Evolutionary conservation across 2,329 filamentous ascomycete species (phyloP), one percentile per base, ranked within the genome.

Genomic region (Cephalotrichum gorgonifer): DNA sequence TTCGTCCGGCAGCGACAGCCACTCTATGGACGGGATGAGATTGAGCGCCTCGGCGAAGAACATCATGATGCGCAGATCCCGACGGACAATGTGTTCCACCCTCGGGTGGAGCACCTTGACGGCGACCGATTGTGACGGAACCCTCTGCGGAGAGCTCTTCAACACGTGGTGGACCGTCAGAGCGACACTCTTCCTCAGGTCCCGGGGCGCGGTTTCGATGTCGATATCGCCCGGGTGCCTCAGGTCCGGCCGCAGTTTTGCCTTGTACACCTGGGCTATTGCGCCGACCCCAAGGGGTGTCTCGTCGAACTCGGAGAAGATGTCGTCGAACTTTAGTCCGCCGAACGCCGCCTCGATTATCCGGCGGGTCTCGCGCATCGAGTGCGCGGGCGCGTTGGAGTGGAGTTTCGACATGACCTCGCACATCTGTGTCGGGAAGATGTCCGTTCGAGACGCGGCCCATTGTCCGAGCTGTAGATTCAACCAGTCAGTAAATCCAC

Each of bases 201-300:
- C 82, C 5, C 53, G 53, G 11, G 52, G 43, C 6, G 55, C 49
- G 9, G 55, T 52, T 1, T 75, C 68, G 1, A 81, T 62, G 47
- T 83, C 79, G 43, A 81, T 74, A 44, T 75, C 72, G 30, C 78
- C 77, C 0, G 80, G 77, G 1, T 74, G 76, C 6, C 86, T 81
- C 47, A 97, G 70, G 56, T 86, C 83, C 0, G 86, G 78, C 60
- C 89, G 94, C 43, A 98, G 69, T 64, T 89, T 96, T 1, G 93
- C 93, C 62, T 88, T 94, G 75, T 98, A 98, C 3, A 97, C 93
- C 64, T 98, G 93, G 0, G 93, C 93, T 58, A 98, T 97, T 27
- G 93, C 93, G 11, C 93, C 93, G 1, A 97, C 91, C 1, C 93
- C 93, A 0, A 98, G 71, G 0, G 93, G 93, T 55, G 74, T 81